Evolutionary conservation across 2,329 filamentous ascomycete genomes (phyloP).

Genomic region (Nemania sp.): DNA sequence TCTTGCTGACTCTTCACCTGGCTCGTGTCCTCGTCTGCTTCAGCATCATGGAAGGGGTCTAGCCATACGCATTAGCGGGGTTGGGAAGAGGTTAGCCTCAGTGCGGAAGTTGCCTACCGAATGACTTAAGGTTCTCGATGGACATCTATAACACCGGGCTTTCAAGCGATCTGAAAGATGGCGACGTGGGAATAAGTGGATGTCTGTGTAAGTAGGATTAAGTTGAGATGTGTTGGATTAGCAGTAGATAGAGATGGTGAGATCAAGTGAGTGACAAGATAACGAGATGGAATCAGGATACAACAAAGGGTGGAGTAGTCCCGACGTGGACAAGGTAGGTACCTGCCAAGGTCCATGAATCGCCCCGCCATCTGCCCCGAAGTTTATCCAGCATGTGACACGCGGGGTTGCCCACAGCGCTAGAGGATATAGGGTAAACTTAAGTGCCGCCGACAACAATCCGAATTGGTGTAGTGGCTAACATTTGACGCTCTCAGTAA

Average conservation of each 20-base stretch:
- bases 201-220: background rate
- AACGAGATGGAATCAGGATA: conserved; percentile 3
- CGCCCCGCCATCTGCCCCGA: background rate
- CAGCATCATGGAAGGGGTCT: conserved; percentile 97
- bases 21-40: conserved; percentile 93
- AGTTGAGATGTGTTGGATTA: conserved; percentile 2
- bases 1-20: conserved; percentile 88
- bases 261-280: background rate
- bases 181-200: background rate
- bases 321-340: background rate
- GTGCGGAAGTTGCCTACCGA: conserved; percentile 65
- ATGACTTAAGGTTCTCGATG: conserved; percentile 97
- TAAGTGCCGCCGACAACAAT: conserved; percentile 9
- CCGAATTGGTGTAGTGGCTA: conserved; percentile 45
- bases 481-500: conserved; percentile 44
- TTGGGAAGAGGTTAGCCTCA: conserved; percentile 14
- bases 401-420: background rate
- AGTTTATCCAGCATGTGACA: conserved; percentile 7
- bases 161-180: conserved; percentile 2
- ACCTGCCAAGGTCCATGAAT: too few relatives aligned
- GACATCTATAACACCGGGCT: conserved; percentile 62
- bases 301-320: conserved; percentile 16
- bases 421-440: background rate
- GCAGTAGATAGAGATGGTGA: background rate
- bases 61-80: conserved; percentile 29